These are phyloP conservation scores for Anethum foeniculum DNA, from an alignment of 140 eudicot genomes.

Conservation along the genomic window DNA sequence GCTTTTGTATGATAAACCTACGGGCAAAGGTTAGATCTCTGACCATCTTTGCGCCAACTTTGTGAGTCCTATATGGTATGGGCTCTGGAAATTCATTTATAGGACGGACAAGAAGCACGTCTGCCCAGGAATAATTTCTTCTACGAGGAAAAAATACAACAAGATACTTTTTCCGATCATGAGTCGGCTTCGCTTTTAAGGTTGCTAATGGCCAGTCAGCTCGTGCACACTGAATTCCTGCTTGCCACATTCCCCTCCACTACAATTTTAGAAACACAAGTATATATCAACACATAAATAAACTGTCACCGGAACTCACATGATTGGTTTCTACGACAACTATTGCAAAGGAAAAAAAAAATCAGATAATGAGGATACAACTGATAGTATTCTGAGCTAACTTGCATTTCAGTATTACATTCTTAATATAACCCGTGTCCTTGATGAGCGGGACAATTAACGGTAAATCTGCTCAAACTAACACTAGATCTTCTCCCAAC, in stretches of 20 bases:
- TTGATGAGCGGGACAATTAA: background rate
- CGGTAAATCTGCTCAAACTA: background rate
- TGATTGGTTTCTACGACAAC: background rate
- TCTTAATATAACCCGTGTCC: background rate
- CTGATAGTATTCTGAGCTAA: background rate
- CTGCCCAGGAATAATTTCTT: constrained; percentile 91
- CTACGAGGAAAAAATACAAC: constrained; percentile 82
- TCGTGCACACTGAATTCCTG: constrained; percentile 85
- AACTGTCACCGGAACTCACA: background rate
- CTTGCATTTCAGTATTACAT: background rate
- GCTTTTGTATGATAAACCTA: constrained; percentile 72
- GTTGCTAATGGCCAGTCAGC: constrained; percentile 91
- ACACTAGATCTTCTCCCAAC: background rate
- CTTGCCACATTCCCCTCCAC: constrained; percentile 99
- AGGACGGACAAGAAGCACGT: constrained; percentile 77
- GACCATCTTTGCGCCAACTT: constrained; percentile 64
- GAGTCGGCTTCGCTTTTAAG: constrained; percentile 86
- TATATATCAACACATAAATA: constrained; percentile 5
- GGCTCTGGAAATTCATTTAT: constrained; percentile 81
- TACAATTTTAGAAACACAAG: constrained; percentile 25
- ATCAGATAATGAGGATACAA: background rate
- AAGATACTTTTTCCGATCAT: constrained; percentile 81
- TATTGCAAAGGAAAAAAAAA: background rate
- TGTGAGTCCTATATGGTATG: constrained; percentile 70
- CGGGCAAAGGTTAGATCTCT: constrained; percentile 84